Conservation (phyloP, 225 moss, liverwort and hornwort genomes). For the Bryoerythrophyllum caledonicum region DNA sequence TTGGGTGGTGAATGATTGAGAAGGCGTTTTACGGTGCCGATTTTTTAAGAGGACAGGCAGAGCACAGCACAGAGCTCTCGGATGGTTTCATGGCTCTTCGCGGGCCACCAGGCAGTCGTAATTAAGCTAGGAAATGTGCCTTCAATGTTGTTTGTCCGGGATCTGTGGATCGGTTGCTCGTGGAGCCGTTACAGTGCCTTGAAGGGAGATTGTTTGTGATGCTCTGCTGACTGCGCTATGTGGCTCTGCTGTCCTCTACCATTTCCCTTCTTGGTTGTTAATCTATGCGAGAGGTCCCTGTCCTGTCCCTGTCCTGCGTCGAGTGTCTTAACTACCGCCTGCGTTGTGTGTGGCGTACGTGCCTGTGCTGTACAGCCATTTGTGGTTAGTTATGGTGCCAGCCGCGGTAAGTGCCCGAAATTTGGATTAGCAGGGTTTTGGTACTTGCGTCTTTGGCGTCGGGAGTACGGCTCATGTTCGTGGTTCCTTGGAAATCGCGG, state of each 20-base stretch:
- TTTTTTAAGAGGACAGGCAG: background rate
- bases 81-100: background rate
- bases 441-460: background rate
- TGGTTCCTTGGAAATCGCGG: background rate
- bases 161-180: constrained; percentile 6
- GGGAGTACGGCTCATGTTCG: background rate
- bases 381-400: background rate
- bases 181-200: background rate
- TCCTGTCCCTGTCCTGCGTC: background rate
- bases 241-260: background rate
- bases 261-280: background rate
- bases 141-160: background rate
- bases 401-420: background rate
- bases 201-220: background rate
- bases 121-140: background rate
- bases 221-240: background rate
- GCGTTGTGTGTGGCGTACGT: background rate
- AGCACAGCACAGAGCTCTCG: background rate
- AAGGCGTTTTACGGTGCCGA: background rate
- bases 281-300: background rate
- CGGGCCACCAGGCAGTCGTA: background rate
- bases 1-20: background rate
- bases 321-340: background rate
- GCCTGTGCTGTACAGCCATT: background rate
- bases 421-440: constrained; percentile 5